Percentiles rank a stretch among this genome's conserved stretches.
Conservation (phyloP, 305 asterid species). For the Fraxinus ornus region DNA sequence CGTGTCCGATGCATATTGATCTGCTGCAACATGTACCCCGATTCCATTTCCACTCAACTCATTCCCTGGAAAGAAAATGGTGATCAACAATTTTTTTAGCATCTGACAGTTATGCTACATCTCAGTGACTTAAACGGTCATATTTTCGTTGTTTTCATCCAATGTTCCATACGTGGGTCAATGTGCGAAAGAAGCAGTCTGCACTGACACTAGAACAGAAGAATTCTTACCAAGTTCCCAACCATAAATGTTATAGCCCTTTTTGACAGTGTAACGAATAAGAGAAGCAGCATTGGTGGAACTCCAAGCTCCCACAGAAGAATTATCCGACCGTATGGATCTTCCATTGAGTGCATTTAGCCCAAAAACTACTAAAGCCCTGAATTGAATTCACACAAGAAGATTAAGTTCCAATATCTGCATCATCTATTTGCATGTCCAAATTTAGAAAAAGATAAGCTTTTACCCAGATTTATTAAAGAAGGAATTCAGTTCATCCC, state of each 20-base stretch:
- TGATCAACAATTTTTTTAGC: neutral
- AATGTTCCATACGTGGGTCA: neutral
- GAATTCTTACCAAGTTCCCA: conserved; percentile 59
- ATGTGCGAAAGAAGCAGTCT: neutral
- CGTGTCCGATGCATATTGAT: conserved; percentile 45
- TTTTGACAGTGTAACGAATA: conserved; percentile 45
- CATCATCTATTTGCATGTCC: neutral
- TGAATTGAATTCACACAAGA: conserved; percentile 19
- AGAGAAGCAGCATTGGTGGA: conserved; percentile 52
- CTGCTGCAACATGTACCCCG: conserved; percentile 41
- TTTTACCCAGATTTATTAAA: conserved; percentile 50
- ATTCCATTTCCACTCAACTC: conserved; percentile 49
- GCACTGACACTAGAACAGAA: neutral
- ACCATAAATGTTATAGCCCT: conserved; percentile 45
- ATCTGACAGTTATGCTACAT: neutral
- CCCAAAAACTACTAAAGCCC: conserved; percentile 53
- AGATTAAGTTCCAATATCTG: neutral
- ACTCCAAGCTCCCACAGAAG: conserved; percentile 52
- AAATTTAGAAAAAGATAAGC: neutral
- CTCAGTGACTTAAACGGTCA: neutral
- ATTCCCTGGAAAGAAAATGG: conserved; percentile 32
- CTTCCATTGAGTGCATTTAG: conserved; percentile 58
- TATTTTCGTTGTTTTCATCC: neutral
- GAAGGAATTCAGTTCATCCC: conserved; percentile 66
- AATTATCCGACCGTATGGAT: conserved; percentile 23